Evolutionary conservation across 164 flowering plant species (phyloP).

Genomic region (Taxillus chinensis): DNA sequence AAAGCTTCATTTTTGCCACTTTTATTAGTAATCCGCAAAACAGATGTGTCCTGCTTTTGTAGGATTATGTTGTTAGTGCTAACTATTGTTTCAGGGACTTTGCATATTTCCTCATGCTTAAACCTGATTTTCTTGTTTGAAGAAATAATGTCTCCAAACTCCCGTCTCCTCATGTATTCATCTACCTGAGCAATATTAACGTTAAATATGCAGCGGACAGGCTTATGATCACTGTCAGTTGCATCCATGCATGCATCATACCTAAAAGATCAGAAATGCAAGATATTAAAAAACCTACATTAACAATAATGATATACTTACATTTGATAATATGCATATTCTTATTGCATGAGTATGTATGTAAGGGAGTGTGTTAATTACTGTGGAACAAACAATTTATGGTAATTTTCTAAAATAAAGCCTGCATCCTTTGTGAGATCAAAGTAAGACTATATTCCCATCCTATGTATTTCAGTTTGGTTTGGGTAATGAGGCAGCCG

Average conservation of each 20-base stretch:
- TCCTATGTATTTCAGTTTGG: too few species aligned
- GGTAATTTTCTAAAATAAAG: neutral
- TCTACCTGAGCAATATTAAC: constrained; percentile 66
- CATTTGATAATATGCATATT: too few species aligned
- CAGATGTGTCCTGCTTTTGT: constrained; percentile 55
- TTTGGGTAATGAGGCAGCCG: too few species aligned
- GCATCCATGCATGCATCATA: constrained; percentile 99
- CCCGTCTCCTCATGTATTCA: constrained; percentile 69
- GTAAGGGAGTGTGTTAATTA: too few species aligned
- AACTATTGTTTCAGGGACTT: constrained; percentile 63
- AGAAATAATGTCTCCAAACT: constrained; percentile 50
- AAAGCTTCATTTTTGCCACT: constrained; percentile 36
- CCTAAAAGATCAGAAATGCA: constrained; percentile 23
- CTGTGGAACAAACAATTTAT: neutral
- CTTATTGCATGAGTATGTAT: neutral
- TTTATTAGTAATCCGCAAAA: constrained; percentile 64
- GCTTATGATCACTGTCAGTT: constrained; percentile 97
- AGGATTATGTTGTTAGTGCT: constrained; percentile 62
- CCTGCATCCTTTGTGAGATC: too few species aligned
- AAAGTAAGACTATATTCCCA: too few species aligned
- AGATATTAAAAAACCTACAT: neutral
- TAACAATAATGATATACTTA: neutral
- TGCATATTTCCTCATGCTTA: constrained; percentile 32
- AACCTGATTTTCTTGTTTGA: constrained; percentile 46
- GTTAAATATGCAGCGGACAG: constrained; percentile 73